Conservation (phyloP, 1,284 basidiomycete genomes). For the Sporisorium exsertum region DNA sequence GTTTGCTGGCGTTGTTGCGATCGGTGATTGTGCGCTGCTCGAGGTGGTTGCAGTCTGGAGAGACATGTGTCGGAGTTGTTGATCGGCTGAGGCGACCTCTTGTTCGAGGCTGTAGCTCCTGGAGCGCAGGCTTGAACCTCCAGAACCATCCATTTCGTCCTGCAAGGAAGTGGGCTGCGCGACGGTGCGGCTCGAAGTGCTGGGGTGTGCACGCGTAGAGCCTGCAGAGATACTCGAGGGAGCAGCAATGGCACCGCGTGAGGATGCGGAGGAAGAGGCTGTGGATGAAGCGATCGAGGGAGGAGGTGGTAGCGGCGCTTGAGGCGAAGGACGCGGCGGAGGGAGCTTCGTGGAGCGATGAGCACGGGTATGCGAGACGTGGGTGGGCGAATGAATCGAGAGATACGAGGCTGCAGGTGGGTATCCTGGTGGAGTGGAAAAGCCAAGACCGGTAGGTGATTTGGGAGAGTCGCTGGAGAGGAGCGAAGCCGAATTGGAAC, state of each 20-base stretch:
- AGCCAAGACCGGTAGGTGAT: slow-evolving; percentile 38
- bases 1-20: not conserved
- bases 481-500: slow-evolving; percentile 26
- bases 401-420: slow-evolving; percentile 35
- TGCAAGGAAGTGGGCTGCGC: slow-evolving; percentile 2
- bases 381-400: slow-evolving; percentile 29
- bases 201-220: slow-evolving; percentile 4
- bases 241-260: not conserved
- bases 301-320: slow-evolving; percentile 47
- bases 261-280: slow-evolving; percentile 6
- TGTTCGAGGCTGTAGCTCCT: slow-evolving; percentile 38
- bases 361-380: slow-evolving; percentile 10
- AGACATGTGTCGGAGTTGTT: slow-evolving; percentile 1
- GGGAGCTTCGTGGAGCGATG: slow-evolving; percentile 35
- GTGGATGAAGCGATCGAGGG: slow-evolving; percentile 28
- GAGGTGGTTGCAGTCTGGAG: not conserved
- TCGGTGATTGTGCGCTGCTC: not conserved
- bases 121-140: slow-evolving; percentile 9
- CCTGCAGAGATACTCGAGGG: not conserved
- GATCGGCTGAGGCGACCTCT: slow-evolving; percentile 26
- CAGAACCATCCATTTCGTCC: slow-evolving; percentile 17
- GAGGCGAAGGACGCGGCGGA: slow-evolving; percentile 45
- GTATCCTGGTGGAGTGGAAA: slow-evolving; percentile 19
- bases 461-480: slow-evolving; percentile 27
- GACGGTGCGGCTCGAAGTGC: slow-evolving; percentile 11